These are phyloP conservation scores for Planoprotostelium fungivorum DNA, from an alignment of 78 protist species.

Conservation along the genomic window DNA sequence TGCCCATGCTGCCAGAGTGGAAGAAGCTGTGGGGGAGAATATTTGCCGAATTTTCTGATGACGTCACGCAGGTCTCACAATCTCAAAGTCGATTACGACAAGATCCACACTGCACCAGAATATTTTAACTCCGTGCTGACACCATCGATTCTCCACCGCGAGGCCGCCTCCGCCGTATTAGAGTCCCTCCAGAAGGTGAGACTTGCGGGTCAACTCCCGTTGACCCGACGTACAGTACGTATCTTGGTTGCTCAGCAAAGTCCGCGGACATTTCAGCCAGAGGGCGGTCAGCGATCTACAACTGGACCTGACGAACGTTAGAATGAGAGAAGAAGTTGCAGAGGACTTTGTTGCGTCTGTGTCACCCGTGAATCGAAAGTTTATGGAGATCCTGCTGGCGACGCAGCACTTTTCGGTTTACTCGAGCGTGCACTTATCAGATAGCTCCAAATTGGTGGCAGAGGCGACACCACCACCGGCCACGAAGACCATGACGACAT, in stretches of 20 bases:
- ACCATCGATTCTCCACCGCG: not conserved
- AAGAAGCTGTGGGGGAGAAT: not conserved
- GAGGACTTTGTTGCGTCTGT: not conserved
- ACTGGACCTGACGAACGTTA: not conserved
- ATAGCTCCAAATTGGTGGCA: not conserved
- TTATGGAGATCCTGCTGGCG: not conserved
- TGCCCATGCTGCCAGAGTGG: not conserved
- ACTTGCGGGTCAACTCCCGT: not conserved
- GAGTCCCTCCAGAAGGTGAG: not conserved
- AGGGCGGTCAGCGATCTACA: not conserved
- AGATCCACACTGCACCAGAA: not conserved
- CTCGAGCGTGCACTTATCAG: not conserved
- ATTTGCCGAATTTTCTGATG: not conserved
- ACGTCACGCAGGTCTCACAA: not conserved
- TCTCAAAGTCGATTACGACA: not conserved
- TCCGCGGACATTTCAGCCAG: not conserved
- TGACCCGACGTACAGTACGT: not conserved
- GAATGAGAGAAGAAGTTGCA: not conserved
- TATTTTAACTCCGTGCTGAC: not conserved
- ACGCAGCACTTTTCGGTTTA: not conserved
- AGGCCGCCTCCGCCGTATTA: not conserved
- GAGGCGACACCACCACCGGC: no score
- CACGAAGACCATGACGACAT: no score
- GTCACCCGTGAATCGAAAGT: not conserved
- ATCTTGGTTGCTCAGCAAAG: not conserved